Evolutionary conservation across 164 flowering plant genomes (phyloP), one percentile per base, ranked within the genome.

Genomic region (Chimonanthus salicifolius): DNA sequence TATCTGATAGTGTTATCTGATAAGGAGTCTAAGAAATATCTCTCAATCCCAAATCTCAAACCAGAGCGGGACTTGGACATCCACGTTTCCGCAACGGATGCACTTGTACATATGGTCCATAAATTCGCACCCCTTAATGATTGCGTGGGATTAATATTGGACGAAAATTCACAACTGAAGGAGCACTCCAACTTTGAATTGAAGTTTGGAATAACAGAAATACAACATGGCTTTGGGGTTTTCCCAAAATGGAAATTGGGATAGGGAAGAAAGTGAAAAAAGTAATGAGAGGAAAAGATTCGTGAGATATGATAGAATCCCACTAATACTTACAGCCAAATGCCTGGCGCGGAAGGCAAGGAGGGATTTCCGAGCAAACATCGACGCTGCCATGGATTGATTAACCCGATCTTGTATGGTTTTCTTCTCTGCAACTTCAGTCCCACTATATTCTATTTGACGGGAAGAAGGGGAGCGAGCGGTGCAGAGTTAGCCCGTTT

Each of bases 321-420:
- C 33, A 33, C 33, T 33, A 33, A 33, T 4, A 10, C 9, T 18
- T 16, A 20, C 6, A 43, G 47, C 73, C 54, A 71, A 46, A 20
- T 46, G 16, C n/a, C 73, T 62, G 47, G 66, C 66, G 10, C 73
- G 73, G 48, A 71, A 60, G 18, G 73, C 73, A 6, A 45, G 49
- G 18, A 71, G 66, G 65, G 73, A 62, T 62, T 63, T 71, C 49
- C 73, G 64, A 45, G 73, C 65, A 4, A 71, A 50, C 65, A 71
- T 71, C 66, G 73, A 62, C 49, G 73, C 73, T 10, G 66, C 66
- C 66, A 63, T 63, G 10, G 11, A n/a, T 9, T 13, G 16, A 54
- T 33, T 33, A 54, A n/a, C 9, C 60, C 16, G 60, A 54, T 54
- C n/a, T 9, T n/a, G 60, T 33, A 51, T 51, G 0, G 60, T 15